Conservation (phyloP, 2,329 filamentous ascomycete genomes). For the Helminthosporium solani region DNA sequence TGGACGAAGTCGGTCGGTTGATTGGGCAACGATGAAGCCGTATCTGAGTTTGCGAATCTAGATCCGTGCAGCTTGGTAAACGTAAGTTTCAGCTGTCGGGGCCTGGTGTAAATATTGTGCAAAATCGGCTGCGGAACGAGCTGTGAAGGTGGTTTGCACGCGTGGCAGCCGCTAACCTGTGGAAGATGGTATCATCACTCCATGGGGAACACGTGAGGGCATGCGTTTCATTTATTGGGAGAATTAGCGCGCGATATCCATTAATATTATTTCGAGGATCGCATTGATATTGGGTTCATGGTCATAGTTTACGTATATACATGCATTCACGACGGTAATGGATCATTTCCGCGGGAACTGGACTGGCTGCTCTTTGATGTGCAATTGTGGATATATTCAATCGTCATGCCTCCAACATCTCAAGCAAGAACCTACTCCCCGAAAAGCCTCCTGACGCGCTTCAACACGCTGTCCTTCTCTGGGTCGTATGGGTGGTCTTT, state of each 20-base stretch:
- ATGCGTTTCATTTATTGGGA: slow-evolving; percentile 5
- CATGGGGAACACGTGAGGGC: neutral
- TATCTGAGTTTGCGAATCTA: slow-evolving; percentile 20
- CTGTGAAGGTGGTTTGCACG: slow-evolving; percentile 19
- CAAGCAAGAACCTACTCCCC: slow-evolving; percentile 58
- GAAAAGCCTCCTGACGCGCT: slow-evolving; percentile 75
- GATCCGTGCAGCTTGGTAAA: slow-evolving; percentile 31
- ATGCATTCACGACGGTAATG: slow-evolving; percentile 23
- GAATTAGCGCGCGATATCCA: slow-evolving; percentile 14
- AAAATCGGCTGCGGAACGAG: slow-evolving; percentile 35
- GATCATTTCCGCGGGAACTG: slow-evolving; percentile 6
- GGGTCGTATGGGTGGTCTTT: slow-evolving; percentile 99
- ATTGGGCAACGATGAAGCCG: slow-evolving; percentile 3
- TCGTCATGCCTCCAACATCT: neutral
- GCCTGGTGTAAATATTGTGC: slow-evolving; percentile 37
- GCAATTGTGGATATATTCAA: slow-evolving; percentile 12
- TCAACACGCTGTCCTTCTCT: slow-evolving; percentile 96
- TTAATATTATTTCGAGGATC: slow-evolving; percentile 9
- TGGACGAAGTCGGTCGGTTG: slow-evolving; percentile 4
- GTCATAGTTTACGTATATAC: slow-evolving; percentile 5
- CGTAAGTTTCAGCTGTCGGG: slow-evolving; percentile 37
- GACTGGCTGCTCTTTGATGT: slow-evolving; percentile 4
- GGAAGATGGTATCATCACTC: too few species aligned
- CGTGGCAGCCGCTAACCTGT: neutral
- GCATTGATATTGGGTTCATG: neutral